Evolutionary conservation across 2,329 filamentous ascomycete genomes (phyloP).

Genomic region (Eutypella sp.): DNA sequence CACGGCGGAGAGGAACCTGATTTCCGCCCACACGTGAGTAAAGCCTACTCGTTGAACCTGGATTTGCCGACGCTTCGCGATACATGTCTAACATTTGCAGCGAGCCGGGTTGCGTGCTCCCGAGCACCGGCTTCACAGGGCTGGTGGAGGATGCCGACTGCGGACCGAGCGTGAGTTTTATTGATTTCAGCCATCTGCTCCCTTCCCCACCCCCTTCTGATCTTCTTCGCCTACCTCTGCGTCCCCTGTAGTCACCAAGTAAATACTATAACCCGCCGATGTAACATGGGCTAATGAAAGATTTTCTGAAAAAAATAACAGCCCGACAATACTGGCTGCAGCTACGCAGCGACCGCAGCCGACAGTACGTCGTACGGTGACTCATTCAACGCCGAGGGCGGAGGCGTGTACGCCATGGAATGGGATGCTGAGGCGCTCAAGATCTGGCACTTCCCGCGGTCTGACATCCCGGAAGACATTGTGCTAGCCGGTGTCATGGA

Average conservation of each 20-base stretch:
- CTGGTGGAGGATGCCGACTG: conserved; percentile 19
- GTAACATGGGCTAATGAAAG: neutral
- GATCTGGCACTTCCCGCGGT: conserved; percentile 73
- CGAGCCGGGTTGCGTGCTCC: conserved; percentile 15
- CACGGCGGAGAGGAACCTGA: conserved; percentile 50
- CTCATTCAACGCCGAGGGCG: conserved; percentile 59
- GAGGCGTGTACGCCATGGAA: conserved; percentile 66
- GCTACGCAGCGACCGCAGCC: conserved; percentile 33
- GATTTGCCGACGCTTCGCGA: neutral
- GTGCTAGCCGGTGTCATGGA: conserved; percentile 33
- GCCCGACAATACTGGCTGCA: conserved; percentile 44
- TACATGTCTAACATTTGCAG: conserved; percentile 10
- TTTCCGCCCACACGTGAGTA: conserved; percentile 56
- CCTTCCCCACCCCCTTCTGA: too few relatives aligned
- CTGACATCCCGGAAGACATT: conserved; percentile 61
- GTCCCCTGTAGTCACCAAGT: too few relatives aligned
- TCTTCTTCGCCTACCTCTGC: too few relatives aligned
- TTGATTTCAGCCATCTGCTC: too few relatives aligned
- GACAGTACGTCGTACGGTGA: conserved; percentile 52
- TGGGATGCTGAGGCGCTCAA: conserved; percentile 66
- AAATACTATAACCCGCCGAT: too few relatives aligned
- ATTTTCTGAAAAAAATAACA: conserved; percentile 22
- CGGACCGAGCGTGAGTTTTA: conserved; percentile 18
- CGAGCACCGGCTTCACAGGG: conserved; percentile 20
- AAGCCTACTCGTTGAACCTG: too few relatives aligned